Percentiles rank a stretch among this genome's conserved stretches.
Conservation (phyloP, 1,284 basidiomycete species). For the Ceraceosorus guamensis region DNA sequence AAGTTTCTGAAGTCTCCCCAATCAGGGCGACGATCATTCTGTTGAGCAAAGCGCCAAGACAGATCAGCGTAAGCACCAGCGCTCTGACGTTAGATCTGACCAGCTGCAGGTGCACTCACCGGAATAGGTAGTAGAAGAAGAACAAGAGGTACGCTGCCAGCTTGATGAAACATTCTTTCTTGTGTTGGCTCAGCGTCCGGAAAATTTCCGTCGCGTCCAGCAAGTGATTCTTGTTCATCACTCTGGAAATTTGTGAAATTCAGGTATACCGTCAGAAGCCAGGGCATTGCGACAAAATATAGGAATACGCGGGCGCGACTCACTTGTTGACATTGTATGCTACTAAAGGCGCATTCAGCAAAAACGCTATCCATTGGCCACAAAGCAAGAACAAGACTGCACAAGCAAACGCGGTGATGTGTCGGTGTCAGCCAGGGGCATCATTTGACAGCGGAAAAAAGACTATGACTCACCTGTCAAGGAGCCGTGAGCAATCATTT, state of each 20-base stretch:
- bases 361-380: constrained; percentile 82
- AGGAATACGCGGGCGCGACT: constrained; percentile 4
- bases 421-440: too few species aligned
- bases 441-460: too few species aligned
- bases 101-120: constrained; percentile 3
- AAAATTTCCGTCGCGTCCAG: constrained; percentile 99
- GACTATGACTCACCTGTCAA: constrained; percentile 47
- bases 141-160: constrained; percentile 44
- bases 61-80: background rate
- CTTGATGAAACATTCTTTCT: constrained; percentile 71
- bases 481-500: constrained; percentile 82
- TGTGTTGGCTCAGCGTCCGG: constrained; percentile 83
- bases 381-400: constrained; percentile 65
- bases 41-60: background rate
- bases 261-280: constrained; percentile 43
- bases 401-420: too few species aligned
- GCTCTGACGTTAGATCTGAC: too few species aligned
- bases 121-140: constrained; percentile 49
- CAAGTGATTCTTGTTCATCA: constrained; percentile 90
- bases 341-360: constrained; percentile 83
- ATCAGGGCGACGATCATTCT: background rate
- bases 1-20: background rate
- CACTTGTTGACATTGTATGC: constrained; percentile 88
- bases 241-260: constrained; percentile 54
- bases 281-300: constrained; percentile 39